These are phyloP conservation scores for Gentiana dahurica DNA, from an alignment of 257 asterid genomes.

Conservation along the genomic window DNA sequence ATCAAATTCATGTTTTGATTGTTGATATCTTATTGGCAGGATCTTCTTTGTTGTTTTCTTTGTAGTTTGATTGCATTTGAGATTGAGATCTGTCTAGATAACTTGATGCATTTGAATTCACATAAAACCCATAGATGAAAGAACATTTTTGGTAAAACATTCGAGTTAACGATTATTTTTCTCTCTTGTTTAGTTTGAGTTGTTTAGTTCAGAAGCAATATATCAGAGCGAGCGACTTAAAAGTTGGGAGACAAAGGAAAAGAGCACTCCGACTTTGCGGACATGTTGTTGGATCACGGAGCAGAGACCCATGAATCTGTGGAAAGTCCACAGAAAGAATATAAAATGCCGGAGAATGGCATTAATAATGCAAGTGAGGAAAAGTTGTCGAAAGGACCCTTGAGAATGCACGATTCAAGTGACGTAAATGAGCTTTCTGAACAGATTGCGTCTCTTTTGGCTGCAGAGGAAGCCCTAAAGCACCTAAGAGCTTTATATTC, in stretches of 20 bases:
- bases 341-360: conserved; percentile 18
- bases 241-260: neutral
- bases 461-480: conserved; percentile 91
- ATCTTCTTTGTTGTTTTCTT: too few species aligned
- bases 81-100: too few species aligned
- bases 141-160: neutral
- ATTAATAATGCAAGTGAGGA: conserved; percentile 17
- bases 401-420: conserved; percentile 18
- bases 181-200: neutral
- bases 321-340: conserved; percentile 32
- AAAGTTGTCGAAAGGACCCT: conserved; percentile 5
- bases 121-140: too few species aligned
- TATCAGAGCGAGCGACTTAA: neutral
- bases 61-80: too few species aligned
- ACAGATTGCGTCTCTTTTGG: conserved; percentile 53
- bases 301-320: conserved; percentile 24
- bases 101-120: too few species aligned
- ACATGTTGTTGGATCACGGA: conserved; percentile 29
- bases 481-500: conserved; percentile 59
- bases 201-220: neutral
- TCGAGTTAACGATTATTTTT: neutral
- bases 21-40: too few species aligned
- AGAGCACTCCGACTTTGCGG: neutral
- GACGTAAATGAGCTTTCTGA: conserved; percentile 37
- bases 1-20: too few species aligned